Evolutionary conservation across 1,284 basidiomycete species (phyloP), one percentile per base, ranked within the genome.

Genomic region (Anthracocystis walkeri): DNA sequence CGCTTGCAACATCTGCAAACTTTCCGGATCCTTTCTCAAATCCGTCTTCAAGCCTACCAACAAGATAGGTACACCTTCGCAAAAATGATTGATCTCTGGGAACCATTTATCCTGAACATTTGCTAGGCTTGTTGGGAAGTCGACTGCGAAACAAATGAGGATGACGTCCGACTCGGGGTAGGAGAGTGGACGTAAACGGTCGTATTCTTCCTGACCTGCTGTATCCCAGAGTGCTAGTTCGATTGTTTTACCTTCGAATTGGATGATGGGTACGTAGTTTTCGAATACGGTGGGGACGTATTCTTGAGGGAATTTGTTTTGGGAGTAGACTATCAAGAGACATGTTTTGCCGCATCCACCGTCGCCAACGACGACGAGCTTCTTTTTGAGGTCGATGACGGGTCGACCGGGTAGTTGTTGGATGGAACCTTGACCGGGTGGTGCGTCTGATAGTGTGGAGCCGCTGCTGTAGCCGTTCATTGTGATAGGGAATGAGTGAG

Each of bases 101-200:
- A 92, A 94, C 96, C 96, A 99, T 60, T 95, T 96, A 87, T 95
- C 94, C 87, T 95, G 92, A 31, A 96, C 93, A 88, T 96, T 96
- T 87, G 94, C 94, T 68, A 96, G 88, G 52, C 92, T 94, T 85
- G 94, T 93, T 23, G 94, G 94, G 59, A 91, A 93, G 87, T 96
- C 94, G 72, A 95, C 90, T 33, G 93, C 92, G 84, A 95, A 96
- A 86, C 93, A 95, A 86, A 96, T 94, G 65, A 96, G 89, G 86
- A 95, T 93, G 84, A 95, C 93, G 85, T 95, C 92, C 16, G 93
- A 93, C 87, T 95, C 93, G 33, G 93, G 93, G 87, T 95, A 95
- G 63, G 90, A 92, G 73, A 95, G 90, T 0, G 84, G 84, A 6
- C 82, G 80, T 20, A 84, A 73, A 35, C 87, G 87, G 84, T 89